A percentile compares a stretch with the other conserved stretches of the same genome.
These are phyloP conservation scores for Actinomortierella ambigua DNA, from an alignment of 371 early-diverging fungal genomes.

Conservation along the genomic window DNA sequence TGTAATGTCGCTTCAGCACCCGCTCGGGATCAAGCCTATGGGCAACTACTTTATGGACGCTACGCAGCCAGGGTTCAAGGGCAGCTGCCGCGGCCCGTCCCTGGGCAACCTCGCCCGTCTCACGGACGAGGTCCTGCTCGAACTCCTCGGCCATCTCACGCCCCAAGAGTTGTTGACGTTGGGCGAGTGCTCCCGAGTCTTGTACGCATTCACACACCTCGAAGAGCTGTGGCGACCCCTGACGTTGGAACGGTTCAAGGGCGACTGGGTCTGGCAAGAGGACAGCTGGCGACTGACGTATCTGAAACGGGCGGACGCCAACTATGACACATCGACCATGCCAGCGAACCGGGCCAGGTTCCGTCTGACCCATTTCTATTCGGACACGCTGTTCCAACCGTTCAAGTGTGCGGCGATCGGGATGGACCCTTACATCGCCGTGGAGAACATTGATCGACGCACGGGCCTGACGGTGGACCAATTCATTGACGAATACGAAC, in stretches of 20 bases:
- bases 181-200: conserved; percentile 45
- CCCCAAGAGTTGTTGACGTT: conserved; percentile 47
- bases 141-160: conserved; percentile 43
- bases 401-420: conserved; percentile 56
- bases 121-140: conserved; percentile 53
- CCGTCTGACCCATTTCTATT: conserved; percentile 51
- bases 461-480: conserved; percentile 45
- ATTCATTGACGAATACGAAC: conserved; percentile 55
- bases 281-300: conserved; percentile 59
- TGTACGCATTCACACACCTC: conserved; percentile 52
- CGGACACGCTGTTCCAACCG: conserved; percentile 62
- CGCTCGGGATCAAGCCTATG: conserved; percentile 63
- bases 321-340: conserved; percentile 17
- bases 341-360: conserved; percentile 28
- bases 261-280: conserved; percentile 51
- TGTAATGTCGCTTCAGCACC: conserved; percentile 49
- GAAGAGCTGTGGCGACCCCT: conserved; percentile 63
- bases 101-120: conserved; percentile 52
- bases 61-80: conserved; percentile 32
- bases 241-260: conserved; percentile 51
- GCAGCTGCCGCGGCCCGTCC: conserved; percentile 46
- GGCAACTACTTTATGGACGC: conserved; percentile 61
- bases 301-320: conserved; percentile 31
- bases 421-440: conserved; percentile 51
- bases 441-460: conserved; percentile 58